phyloP scores from a whole-genome alignment of 2,329 filamentous ascomycete species.

The Paraphoma sp. region DNA sequence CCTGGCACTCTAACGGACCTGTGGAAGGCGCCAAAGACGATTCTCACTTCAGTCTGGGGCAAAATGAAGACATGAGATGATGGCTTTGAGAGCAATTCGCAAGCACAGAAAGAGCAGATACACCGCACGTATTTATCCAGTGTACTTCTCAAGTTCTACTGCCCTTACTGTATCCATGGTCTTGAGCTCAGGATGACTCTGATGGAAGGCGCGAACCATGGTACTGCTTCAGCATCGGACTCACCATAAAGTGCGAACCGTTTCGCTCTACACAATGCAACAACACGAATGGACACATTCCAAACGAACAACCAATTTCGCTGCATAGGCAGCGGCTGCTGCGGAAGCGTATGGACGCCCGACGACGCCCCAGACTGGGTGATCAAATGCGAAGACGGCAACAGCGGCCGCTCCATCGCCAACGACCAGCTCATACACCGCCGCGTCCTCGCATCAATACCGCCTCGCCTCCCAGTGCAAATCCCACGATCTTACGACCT shows the following conservation, averaged over 20 bases:
- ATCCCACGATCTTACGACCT: background rate
- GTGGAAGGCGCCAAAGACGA: background rate
- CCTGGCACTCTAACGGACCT: background rate
- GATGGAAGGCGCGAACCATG: too few species aligned
- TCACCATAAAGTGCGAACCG: too few species aligned
- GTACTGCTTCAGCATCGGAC: too few species aligned
- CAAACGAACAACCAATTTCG: constrained; percentile 1
- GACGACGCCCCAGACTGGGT: background rate
- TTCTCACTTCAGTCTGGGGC: too few species aligned
- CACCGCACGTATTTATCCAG: background rate
- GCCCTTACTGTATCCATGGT: too few species aligned
- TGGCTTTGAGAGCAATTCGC: background rate
- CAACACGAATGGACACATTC: background rate
- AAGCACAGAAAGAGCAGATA: background rate
- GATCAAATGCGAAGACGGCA: constrained; percentile 16
- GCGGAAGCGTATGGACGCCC: constrained; percentile 16
- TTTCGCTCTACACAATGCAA: background rate
- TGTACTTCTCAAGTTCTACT: background rate
- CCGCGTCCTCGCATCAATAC: constrained; percentile 6
- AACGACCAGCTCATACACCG: constrained; percentile 18
- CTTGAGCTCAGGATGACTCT: too few species aligned
- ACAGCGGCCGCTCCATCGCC: constrained; percentile 9
- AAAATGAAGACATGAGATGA: too few species aligned
- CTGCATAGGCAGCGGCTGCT: constrained; percentile 17
- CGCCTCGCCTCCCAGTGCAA: too few species aligned